Evolutionary conservation across 805 yeast species (phyloP), one percentile per base, ranked within the genome.

Genomic region (Candida gorgasii): DNA sequence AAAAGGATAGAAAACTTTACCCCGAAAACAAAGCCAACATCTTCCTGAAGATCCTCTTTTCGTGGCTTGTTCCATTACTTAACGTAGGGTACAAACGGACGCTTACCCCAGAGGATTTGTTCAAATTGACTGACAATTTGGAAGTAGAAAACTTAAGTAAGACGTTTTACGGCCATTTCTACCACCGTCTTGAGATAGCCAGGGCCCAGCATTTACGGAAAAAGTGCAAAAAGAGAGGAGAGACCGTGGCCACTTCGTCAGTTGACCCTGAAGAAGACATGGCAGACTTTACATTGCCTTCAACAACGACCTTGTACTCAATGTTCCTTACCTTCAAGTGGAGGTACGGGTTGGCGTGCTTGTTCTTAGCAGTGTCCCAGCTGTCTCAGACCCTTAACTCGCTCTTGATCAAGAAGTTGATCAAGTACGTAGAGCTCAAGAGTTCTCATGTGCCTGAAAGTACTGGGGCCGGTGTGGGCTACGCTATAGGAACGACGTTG

Each of bases 41-140:
- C 22, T 8, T 80, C 9, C 68, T 71, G n/a, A 64, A 63, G 50
- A 35, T 71, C 0, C 75, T 80, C 50, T 79, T 84, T 56, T 73
- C 82, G 79, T 86, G 92, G 90, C 59, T 86, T 34, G 52, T 63
- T 19, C 89, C 89, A 0, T 52, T 86, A 30, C 61, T 86, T 69
- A 63, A 62, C n/a, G 75, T 77, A 6, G 93, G 95, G 5, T 86
- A 86, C 59, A 82, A 79, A 58, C 71, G 93, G 54, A 84, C 90
- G 0, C 61, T 86, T 32, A 77, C 76, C 34, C 80, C 85, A 2
- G 74, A 76, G 36, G 93, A 86, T 61, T 55, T 85, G 50, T 85
- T 48, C 51, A 48, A 43, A 14, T 55, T 70, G 29, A 55, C 63
- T 12, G 69, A 66, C 30, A 63, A 63, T 31, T 48, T 67, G 50